Percentiles rank a stretch among this genome's conserved stretches.
Evolutionary conservation across 257 asterid species (phyloP).

Genomic region (Misopates orontium): DNA sequence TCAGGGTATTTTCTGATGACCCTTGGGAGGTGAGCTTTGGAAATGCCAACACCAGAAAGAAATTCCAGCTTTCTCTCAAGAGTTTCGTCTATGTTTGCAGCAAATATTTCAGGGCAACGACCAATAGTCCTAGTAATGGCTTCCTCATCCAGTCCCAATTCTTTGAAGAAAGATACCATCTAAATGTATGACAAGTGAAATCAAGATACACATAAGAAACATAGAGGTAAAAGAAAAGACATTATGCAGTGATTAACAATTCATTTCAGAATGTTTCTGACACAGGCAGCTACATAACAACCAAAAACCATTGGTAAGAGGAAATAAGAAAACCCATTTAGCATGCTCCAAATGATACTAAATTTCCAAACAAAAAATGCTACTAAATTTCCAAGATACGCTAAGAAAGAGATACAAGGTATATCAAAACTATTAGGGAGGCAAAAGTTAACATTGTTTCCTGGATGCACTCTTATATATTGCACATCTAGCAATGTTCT

Average conservation of each 20-base stretch:
- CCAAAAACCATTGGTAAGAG: no score
- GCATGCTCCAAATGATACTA: no score
- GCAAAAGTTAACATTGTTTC: no score
- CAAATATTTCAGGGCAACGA: constrained; percentile 92
- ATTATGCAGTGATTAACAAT: background rate
- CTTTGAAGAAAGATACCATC: constrained; percentile 75
- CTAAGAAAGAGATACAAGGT: no score
- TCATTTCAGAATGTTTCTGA: no score
- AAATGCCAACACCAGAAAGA: constrained; percentile 61
- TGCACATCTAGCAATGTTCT: background rate
- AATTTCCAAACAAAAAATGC: no score
- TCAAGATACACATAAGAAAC: constrained; percentile 7
- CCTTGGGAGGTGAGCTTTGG: constrained; percentile 62
- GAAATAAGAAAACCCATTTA: no score
- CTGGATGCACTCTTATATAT: no score
- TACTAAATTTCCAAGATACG: no score
- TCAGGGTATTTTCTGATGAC: constrained; percentile 89
- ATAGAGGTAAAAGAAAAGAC: constrained; percentile 2
- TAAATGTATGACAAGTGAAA: constrained; percentile 28
- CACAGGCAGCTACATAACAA: no score
- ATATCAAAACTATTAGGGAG: no score
- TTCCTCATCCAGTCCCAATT: constrained; percentile 69
- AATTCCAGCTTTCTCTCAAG: constrained; percentile 71
- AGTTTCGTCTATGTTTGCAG: constrained; percentile 61
- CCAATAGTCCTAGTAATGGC: constrained; percentile 56